phyloP scores from a whole-genome alignment of 2,329 filamentous ascomycete genomes.

The Venturiaceae sp. region DNA sequence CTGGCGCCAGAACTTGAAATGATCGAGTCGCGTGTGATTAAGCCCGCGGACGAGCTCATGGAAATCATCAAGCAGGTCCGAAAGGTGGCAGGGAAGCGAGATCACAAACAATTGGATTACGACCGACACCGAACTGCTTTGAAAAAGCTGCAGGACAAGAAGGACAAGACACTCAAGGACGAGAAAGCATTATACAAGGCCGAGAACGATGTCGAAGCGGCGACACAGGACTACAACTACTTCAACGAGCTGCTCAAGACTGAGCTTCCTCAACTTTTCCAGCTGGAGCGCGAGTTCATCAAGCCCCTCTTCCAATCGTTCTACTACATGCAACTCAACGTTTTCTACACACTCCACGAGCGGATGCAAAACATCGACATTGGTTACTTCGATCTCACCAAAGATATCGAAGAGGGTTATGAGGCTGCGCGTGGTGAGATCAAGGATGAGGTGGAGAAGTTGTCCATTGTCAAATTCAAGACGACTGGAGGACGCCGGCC shows the following conservation, averaged over 20 bases:
- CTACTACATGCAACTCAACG: conserved; percentile 99
- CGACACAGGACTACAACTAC: conserved; percentile 94
- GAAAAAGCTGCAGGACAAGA: conserved; percentile 96
- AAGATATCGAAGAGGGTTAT: conserved; percentile 88
- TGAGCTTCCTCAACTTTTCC: conserved; percentile 85
- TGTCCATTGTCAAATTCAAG: conserved; percentile 86
- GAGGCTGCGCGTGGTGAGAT: conserved; percentile 80
- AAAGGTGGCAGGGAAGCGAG: conserved; percentile 78
- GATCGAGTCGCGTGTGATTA: conserved; percentile 87
- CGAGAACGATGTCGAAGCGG: conserved; percentile 80
- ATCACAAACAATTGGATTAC: conserved; percentile 96
- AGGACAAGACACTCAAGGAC: conserved; percentile 91
- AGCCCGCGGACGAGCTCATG: conserved; percentile 83
- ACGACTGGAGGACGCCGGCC: conserved; percentile 56
- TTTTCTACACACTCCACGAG: conserved; percentile 97
- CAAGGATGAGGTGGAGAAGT: conserved; percentile 71
- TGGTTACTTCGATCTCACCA: conserved; percentile 88
- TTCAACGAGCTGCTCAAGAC: conserved; percentile 97
- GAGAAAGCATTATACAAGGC: conserved; percentile 96
- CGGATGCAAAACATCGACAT: conserved; percentile 97
- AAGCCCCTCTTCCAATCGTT: conserved; percentile 96
- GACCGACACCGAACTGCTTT: conserved; percentile 73
- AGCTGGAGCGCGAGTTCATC: conserved; percentile 88
- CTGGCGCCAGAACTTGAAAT: conserved; percentile 90
- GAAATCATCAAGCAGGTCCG: conserved; percentile 93